Base-by-base conservation (phyloP, 768 basidiomycete genomes). In the Tylopilus cervinicoccineus region DNA sequence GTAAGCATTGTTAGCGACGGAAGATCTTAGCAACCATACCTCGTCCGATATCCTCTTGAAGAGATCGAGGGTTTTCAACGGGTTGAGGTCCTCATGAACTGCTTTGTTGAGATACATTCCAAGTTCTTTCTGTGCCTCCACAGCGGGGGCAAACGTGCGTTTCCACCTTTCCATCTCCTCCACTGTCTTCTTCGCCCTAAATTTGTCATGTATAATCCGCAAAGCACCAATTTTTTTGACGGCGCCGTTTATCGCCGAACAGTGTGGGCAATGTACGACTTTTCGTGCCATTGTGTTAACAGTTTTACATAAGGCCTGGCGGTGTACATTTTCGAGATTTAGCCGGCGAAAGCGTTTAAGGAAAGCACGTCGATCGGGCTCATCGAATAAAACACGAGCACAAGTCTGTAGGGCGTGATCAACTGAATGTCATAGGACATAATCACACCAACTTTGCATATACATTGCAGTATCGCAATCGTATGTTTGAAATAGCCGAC, bases 401-500 rank as follows among this genome's bases (percentile, higher is more conserved):
- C 96, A 99, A 23, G 89, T 90, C 88, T 89, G 20, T 47, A 27
- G 33, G 20, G 28, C n/a, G 12, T 16, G 24, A 36, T 60, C 19
- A 55, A 38, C 16, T 20, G 16, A n/a, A 27, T 23, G 13, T 6
- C 7, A 13, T 5, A 5, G 19, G 13, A 43, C 5, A 22, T 33
- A 12, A 38, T 24, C 8, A 5, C 12, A 33, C 47, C 9, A 42
- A 93, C 94, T 73, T 99, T 99, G 79, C 96, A 99, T 55, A 98
- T 93, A 57, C 88, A 88, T 63, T 98, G 96, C 2, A 98, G 78
- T 54, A 98, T 87, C 22, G 80, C 79, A 50, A 98, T 92, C 16
- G 88, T 91, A 57, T 97, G 93, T 65, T 93, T 90, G 75, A 99
- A 98, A 70, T 92, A 99, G 7, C 96, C 96, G 48, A 98, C 92